These are phyloP conservation scores for Bretschneidera sinensis DNA, from an alignment of 345 rosid species.

Conservation along the genomic window DNA sequence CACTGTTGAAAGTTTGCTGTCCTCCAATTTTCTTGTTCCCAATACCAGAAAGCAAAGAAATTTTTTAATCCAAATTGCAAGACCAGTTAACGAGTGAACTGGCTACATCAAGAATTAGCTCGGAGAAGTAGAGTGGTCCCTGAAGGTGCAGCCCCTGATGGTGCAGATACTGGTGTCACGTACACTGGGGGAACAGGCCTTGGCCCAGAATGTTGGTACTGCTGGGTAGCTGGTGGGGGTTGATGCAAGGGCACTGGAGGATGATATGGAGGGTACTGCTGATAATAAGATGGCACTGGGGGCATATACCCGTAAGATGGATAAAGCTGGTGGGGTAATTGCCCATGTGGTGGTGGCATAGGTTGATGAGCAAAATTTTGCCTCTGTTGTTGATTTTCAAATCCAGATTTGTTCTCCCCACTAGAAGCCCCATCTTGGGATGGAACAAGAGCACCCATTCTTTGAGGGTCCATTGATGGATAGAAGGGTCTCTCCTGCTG, in stretches of 20 bases:
- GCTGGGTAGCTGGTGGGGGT: conserved; percentile 29
- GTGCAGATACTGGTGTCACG: conserved; percentile 9
- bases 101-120: neutral
- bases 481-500: conserved; percentile 65
- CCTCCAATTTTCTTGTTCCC: too few species aligned
- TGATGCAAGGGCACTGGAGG: conserved; percentile 38
- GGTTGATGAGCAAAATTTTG: conserved; percentile 53
- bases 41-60: too few species aligned
- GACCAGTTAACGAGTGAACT: neutral
- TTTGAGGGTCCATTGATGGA: conserved; percentile 97
- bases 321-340: conserved; percentile 48
- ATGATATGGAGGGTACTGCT: conserved; percentile 57
- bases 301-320: conserved; percentile 70
- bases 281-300: conserved; percentile 52
- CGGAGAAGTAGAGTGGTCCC: conserved; percentile 2
- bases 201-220: conserved; percentile 36
- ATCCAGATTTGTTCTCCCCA: conserved; percentile 44
- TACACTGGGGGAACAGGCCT: conserved; percentile 27
- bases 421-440: conserved; percentile 63
- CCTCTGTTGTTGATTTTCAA: conserved; percentile 39
- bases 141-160: conserved; percentile 23
- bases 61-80: neutral
- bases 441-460: conserved; percentile 88
- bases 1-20: too few species aligned
- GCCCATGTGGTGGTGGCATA: conserved; percentile 40